Evolutionary conservation across 164 flowering plant species (phyloP).

Genomic region (Dillenia turbinata): DNA sequence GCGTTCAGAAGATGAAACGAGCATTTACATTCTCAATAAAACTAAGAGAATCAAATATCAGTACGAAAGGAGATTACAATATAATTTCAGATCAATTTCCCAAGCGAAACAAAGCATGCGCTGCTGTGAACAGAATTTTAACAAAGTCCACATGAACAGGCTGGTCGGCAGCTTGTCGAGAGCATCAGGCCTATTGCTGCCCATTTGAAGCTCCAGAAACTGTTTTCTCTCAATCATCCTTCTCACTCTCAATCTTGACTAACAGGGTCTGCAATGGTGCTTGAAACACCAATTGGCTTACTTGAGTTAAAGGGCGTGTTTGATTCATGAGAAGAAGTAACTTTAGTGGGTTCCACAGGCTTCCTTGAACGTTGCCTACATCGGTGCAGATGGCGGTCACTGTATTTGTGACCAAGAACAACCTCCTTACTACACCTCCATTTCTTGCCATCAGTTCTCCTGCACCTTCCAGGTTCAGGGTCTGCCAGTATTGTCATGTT

Average conservation of each 20-base stretch:
- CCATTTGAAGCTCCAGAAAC: too few species aligned
- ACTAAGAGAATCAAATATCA: too few species aligned
- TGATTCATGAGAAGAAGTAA: neutral
- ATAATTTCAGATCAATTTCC: too few species aligned
- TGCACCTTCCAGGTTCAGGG: conserved; percentile 26
- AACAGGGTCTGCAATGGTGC: neutral
- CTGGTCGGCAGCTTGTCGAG: too few species aligned
- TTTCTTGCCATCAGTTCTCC: conserved; percentile 32
- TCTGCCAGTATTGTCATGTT: conserved; percentile 7
- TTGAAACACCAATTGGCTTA: neutral
- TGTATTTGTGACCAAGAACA: conserved; percentile 23
- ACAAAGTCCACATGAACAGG: too few species aligned
- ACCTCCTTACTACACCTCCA: conserved; percentile 25
- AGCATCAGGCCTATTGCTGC: too few species aligned
- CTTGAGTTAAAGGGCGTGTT: neutral
- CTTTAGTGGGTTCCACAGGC: conserved; percentile 23
- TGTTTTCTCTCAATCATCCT: too few species aligned
- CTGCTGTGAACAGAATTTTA: too few species aligned
- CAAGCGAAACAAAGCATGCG: too few species aligned
- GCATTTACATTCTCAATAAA: too few species aligned
- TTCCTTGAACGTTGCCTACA: conserved; percentile 29
- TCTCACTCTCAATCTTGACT: too few species aligned
- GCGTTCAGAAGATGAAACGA: neutral
- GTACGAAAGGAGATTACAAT: too few species aligned
- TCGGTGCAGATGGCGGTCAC: conserved; percentile 29